Percentiles rank a stretch among this genome's conserved stretches.
Evolutionary conservation across 2,329 filamentous ascomycete genomes (phyloP).

Genomic region (Neurospora crassa): DNA sequence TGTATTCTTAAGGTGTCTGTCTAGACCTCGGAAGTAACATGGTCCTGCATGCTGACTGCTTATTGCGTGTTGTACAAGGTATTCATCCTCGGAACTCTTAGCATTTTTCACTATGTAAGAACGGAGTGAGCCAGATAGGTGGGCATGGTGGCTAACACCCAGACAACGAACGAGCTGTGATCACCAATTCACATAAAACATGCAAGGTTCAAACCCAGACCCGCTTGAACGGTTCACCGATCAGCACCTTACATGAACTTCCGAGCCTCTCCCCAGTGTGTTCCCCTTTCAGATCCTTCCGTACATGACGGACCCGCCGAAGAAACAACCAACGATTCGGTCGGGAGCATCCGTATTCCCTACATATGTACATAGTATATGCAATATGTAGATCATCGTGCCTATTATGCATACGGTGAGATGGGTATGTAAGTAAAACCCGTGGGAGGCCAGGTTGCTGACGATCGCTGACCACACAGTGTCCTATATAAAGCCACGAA

Average conservation of each 20-base stretch:
- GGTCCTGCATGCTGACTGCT: background rate
- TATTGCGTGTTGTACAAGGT: background rate
- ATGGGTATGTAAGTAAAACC: no score
- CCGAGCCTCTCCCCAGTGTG: background rate
- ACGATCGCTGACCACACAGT: no score
- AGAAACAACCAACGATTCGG: background rate
- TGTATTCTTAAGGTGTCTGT: background rate
- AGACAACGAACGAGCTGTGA: no score
- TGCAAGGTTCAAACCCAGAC: background rate
- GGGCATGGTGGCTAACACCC: no score
- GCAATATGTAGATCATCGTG: background rate
- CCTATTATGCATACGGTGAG: no score
- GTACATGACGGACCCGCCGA: background rate
- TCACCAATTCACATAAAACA: no score
- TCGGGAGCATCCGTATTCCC: background rate
- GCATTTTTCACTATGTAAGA: no score
- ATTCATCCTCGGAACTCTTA: background rate
- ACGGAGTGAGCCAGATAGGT: no score
- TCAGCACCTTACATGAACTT: background rate
- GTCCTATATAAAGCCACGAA: no score
- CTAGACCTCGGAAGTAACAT: background rate
- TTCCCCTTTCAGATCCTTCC: background rate
- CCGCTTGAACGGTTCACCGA: background rate
- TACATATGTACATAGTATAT: background rate
- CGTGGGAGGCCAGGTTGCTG: no score